Base-by-base conservation (phyloP, 768 basidiomycete species). In the Crepidotus variabilis region DNA sequence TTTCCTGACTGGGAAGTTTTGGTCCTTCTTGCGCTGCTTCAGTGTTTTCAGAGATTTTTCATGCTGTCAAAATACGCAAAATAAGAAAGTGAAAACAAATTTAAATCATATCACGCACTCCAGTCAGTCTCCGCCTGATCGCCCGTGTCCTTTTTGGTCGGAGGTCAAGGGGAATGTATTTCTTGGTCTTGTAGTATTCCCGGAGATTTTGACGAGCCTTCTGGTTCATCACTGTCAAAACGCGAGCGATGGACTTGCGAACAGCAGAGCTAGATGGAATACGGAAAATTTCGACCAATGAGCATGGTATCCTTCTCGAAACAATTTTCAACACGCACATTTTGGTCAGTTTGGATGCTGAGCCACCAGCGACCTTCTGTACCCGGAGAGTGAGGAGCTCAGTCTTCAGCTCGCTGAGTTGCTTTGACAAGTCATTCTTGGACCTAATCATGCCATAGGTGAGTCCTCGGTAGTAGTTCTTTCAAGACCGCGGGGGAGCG, bases 211-310 rank as follows among this genome's bases (percentile, higher is more conserved):
- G 90, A 65, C 96, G 92, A 65, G 88, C 87, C 78, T 99, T 99
- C 73, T 93, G 90, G 88, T 97, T 98, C 82, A 90, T 96, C 67
- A 98, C 94, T 46, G 97, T 99, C 78, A 98, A 74, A 63, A 98
- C 95, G 55, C 97, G 93, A 61, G 97, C 97, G 70, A 99, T 92
- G 62, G 93, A 95, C 80, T 98, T 98, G 82, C 97, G 95, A 74
- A 98, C 93, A 63, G 90, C 82, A 74, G 88, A 85, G 76, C 97
- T 99, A 62, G 21, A 57, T 18, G 33, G 48, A 50, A 46, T 6
- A 60, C 23, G 24, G 39, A 47, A 13, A 34, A 20, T 22, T 57
- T 20, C 21, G 47, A 36, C 28, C 43, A 32, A 57, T 51, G 2
- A 52, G 47, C 43, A 14, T 51, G 51, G 51, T 43, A 47, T 55